A percentile compares a stretch with the other conserved stretches of the same genome.
These are phyloP conservation scores for Monilinia fructigena DNA, from an alignment of 2,329 filamentous ascomycete genomes.

Conservation along the genomic window DNA sequence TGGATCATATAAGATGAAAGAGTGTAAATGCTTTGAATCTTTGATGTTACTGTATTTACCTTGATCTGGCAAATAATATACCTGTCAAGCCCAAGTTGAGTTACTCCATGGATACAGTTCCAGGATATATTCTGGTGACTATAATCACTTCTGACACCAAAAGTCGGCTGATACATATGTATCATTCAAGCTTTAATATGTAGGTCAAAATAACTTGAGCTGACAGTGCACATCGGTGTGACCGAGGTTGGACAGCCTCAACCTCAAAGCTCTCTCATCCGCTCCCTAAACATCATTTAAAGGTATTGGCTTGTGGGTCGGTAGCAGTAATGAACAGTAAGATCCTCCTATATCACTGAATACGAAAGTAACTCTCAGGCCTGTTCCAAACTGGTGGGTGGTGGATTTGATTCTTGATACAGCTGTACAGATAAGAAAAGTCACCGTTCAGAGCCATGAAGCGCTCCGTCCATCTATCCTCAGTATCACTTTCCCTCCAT, in stretches of 20 bases:
- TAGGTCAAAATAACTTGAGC: not conserved
- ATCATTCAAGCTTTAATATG: not conserved
- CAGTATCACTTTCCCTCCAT: slow-evolving; percentile 30
- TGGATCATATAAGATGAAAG: not conserved
- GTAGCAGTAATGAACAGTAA: not conserved
- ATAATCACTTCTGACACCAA: not conserved
- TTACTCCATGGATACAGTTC: not conserved
- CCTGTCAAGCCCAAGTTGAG: not conserved
- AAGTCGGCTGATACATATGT: not conserved
- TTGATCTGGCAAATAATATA: not conserved
- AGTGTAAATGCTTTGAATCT: not conserved
- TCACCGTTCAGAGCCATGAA: slow-evolving; percentile 32
- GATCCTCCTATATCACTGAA: slow-evolving; percentile 16
- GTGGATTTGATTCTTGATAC: slow-evolving; percentile 41
- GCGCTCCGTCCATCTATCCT: slow-evolving; percentile 28
- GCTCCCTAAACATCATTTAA: too few relatives aligned
- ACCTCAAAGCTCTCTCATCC: not conserved
- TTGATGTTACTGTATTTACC: not conserved
- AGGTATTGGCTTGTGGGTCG: too few relatives aligned
- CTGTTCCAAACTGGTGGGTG: slow-evolving; percentile 25
- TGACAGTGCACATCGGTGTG: not conserved
- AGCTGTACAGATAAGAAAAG: slow-evolving; percentile 39
- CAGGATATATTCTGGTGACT: not conserved
- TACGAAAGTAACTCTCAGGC: slow-evolving; percentile 11
- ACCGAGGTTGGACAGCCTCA: not conserved